Evolutionary conservation across 2,329 filamentous ascomycete species (phyloP), one percentile per base, ranked within the genome.

Genomic region (Ceratocystis albifundus): DNA sequence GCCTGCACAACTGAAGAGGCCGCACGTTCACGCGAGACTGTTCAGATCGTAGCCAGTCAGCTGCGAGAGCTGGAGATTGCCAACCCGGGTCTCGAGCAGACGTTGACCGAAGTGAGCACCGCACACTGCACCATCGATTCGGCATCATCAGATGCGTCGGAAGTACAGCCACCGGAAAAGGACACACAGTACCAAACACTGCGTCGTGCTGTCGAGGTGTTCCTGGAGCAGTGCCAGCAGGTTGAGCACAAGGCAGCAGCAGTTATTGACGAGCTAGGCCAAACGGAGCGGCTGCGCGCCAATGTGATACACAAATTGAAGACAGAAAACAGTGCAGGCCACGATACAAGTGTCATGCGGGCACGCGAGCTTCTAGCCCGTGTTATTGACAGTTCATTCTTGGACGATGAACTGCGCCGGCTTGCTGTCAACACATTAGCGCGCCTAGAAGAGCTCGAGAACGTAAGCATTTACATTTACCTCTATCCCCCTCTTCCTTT

Each of bases 381-480:
- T 7, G 36, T 67, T 8, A 50, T 67, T 28, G 62, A 64, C 36
- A 28, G 62, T 4, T 59, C 46, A 22, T 65, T 64, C 46, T 15
- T 67, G 46, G 63, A 67, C 22, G 48, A 45, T 4, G 66, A 67
- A 8, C 57, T 67, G 32, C 28, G 50, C 22, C 63, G 66, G 17
- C n/a, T 64, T 48, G 64, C 63, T 22, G 65, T 32, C 22, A 28
- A 64, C 50, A 64, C 62, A 10, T 25, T 62, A 20, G 53, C 50
- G 25, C 66, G 64, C 17, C 57, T 69, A 25, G 61, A 68, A 44
- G 59, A 66, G 50, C 53, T 68, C 12, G 66, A 69, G 20, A 65
- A 68, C 28, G 68, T 69, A 28, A 64, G 67, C 62, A 44, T 53
- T 61, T n/a, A n/a, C n/a, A n/a, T n/a, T n/a, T n/a, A n/a, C 25